Evolutionary conservation across 257 asterid genomes (phyloP), one percentile per base, ranked within the genome.

Genomic region (Nicotiana paniculata): DNA sequence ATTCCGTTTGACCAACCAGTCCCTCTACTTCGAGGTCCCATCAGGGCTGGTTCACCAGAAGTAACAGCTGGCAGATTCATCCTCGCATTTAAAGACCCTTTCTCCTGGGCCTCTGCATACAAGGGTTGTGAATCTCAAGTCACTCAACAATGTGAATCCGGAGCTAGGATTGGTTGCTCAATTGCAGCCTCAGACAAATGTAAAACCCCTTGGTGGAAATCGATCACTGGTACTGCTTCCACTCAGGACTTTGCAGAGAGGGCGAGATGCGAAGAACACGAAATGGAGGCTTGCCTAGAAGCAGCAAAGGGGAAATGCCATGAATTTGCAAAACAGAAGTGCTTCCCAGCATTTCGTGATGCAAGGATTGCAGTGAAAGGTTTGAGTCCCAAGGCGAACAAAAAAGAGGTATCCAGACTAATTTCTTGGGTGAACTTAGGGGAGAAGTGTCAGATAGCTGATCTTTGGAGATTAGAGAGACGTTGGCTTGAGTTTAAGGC

Each of bases 91-190:
- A 90, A 86, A 85, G 84, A 85, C 84, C 91, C 89, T 39, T 72
- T 83, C 61, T 87, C 88, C 54, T 94, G 97, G 98, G 91, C 91
- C 68, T 80, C 86, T 33, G 95, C 97, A 0, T 91, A 91, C 89
- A 77, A 75, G 9, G 65, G 86, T 75, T 90, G 93, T 86, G 84
- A 88, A 53, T 51, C 90, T 81, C 94, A 88, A 80, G 88, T 93
- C 82, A 77, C 67, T 79, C 84, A 90, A 58, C 98, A 94, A 57
- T 96, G 99, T 88, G 91, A 92, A 86, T 79, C 93, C 5, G 99
- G 95, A 13, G 88, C 96, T 32, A 91, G 99, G 82, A 84, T 94
- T 59, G 98, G 98, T 30, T 96, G 98, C 91, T 94, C 99, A 80
- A 89, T 94, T 30, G 75, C 97, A 10, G 97, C 99, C 13, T 93